These are phyloP conservation scores for Penicillium sp. DNA, from an alignment of 2,329 filamentous ascomycete genomes.

Conservation along the genomic window DNA sequence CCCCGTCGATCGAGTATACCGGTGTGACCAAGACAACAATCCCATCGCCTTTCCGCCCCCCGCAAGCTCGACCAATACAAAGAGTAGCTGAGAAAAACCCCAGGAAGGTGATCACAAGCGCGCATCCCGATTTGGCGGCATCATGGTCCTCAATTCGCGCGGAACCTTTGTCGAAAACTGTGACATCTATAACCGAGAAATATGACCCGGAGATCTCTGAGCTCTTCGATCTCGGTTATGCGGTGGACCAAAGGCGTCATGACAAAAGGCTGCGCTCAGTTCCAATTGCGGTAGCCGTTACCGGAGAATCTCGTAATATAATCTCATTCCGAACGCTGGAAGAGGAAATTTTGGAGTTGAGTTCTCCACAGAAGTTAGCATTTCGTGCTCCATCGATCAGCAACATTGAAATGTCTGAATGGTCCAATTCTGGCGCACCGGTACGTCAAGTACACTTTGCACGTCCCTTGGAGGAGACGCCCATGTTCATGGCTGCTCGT, in stretches of 20 bases:
- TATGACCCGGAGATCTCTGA: conserved; percentile 40
- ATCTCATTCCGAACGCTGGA: conserved; percentile 47
- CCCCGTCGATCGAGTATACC: conserved; percentile 30
- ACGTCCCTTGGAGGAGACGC: conserved; percentile 41
- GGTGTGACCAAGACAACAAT: conserved; percentile 33
- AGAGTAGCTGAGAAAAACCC: conserved; percentile 18
- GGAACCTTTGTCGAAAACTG: conserved; percentile 35
- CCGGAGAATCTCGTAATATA: conserved; percentile 49
- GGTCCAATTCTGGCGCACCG: conserved; percentile 50
- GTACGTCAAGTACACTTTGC: conserved; percentile 58
- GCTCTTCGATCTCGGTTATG: conserved; percentile 53
- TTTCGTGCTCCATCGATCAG: conserved; percentile 44
- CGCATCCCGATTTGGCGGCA: conserved; percentile 39
- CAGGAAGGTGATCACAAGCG: conserved; percentile 27
- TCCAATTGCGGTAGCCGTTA: conserved; percentile 39
- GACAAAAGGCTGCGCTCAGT: conserved; percentile 30
- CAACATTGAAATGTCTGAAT: conserved; percentile 48
- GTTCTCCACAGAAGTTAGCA: conserved; percentile 12
- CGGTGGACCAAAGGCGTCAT: conserved; percentile 39
- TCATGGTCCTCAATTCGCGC: conserved; percentile 31
- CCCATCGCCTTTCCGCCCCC: conserved; percentile 21
- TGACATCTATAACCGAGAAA: conserved; percentile 28
- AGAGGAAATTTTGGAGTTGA: conserved; percentile 30
- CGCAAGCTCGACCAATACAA: conserved; percentile 8
- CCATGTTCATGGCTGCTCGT: conserved; percentile 53